phyloP scores from a whole-genome alignment of 140 eudicot genomes.

The Bidens hawaiensis region DNA sequence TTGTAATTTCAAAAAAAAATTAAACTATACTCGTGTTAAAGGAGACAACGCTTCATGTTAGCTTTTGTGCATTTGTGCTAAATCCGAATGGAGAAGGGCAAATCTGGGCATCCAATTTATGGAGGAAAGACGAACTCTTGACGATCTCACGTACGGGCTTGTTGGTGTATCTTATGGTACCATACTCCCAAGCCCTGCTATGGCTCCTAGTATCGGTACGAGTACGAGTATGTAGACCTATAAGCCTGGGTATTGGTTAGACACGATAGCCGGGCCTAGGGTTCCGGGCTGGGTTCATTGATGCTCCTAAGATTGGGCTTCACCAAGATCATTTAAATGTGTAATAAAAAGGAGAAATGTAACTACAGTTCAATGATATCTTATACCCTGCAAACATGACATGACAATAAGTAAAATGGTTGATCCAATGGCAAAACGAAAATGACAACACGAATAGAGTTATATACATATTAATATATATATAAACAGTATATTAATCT shows the following conservation, averaged over 20 bases:
- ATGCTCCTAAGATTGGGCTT: constrained; percentile 87
- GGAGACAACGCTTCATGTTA: not conserved
- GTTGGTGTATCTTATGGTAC: constrained; percentile 54
- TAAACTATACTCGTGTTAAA: too few relatives aligned
- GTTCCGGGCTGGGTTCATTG: constrained; percentile 98
- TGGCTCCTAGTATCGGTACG: constrained; percentile 51
- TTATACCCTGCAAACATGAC: constrained; percentile 78
- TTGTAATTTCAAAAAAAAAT: too few relatives aligned
- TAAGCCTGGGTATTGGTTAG: constrained; percentile 43
- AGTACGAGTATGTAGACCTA: constrained; percentile 74
- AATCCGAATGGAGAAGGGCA: not conserved
- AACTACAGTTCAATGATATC: not conserved
- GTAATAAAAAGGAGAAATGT: not conserved
- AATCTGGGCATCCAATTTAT: not conserved
- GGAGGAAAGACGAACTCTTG: constrained; percentile 48
- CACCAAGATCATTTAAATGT: not conserved
- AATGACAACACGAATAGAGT: too few relatives aligned
- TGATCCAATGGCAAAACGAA: too few relatives aligned
- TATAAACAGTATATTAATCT: too few relatives aligned
- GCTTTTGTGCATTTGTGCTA: not conserved
- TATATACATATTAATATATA: too few relatives aligned
- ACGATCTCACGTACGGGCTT: constrained; percentile 61
- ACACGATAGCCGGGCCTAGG: constrained; percentile 80
- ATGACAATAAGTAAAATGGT: constrained; percentile 67
- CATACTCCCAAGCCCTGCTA: constrained; percentile 79